Evolutionary conservation across 768 basidiomycete species (phyloP).

Genomic region (Serendipita sp.): DNA sequence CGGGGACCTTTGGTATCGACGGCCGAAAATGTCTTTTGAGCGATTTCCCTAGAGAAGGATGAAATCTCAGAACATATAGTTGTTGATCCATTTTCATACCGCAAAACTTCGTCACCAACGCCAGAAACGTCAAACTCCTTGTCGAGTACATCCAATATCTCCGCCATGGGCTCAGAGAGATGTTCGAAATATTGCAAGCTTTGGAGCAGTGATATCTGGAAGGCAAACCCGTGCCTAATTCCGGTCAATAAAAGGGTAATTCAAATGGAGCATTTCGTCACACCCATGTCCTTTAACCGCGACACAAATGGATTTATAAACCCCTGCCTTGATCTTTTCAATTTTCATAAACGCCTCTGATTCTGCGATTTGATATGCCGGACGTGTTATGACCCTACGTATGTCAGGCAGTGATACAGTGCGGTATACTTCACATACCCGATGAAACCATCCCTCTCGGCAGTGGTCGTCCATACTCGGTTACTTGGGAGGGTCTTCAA

Average conservation of each 20-base stretch:
- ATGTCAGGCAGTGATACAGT: slow-evolving; percentile 3
- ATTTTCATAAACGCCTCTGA: slow-evolving; percentile 80
- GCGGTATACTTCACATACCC: slow-evolving; percentile 33
- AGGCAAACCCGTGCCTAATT: slow-evolving; percentile 16
- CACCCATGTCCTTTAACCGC: slow-evolving; percentile 82
- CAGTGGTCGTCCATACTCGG: slow-evolving; percentile 79
- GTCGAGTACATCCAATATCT: slow-evolving; percentile 61
- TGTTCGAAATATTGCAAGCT: slow-evolving; percentile 89
- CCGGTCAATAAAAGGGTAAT: not conserved
- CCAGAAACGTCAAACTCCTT: slow-evolving; percentile 81
- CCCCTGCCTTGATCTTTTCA: slow-evolving; percentile 48
- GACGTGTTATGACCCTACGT: slow-evolving; percentile 70
- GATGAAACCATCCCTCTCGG: slow-evolving; percentile 75
- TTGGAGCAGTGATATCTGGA: slow-evolving; percentile 84
- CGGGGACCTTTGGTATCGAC: slow-evolving; percentile 81
- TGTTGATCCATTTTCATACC: no score
- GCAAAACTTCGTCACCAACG: slow-evolving; percentile 78
- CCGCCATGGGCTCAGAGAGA: slow-evolving; percentile 86
- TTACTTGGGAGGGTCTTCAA: slow-evolving; percentile 45
- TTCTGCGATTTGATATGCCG: slow-evolving; percentile 77
- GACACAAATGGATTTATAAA: slow-evolving; percentile 78
- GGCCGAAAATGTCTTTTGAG: slow-evolving; percentile 55
- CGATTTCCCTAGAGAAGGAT: slow-evolving; percentile 53
- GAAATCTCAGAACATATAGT: no score
- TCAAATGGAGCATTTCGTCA: slow-evolving; percentile 22